These are phyloP conservation scores for Phytophthora pistaciae DNA, from an alignment of 352 stramenopile genomes.

Conservation along the genomic window DNA sequence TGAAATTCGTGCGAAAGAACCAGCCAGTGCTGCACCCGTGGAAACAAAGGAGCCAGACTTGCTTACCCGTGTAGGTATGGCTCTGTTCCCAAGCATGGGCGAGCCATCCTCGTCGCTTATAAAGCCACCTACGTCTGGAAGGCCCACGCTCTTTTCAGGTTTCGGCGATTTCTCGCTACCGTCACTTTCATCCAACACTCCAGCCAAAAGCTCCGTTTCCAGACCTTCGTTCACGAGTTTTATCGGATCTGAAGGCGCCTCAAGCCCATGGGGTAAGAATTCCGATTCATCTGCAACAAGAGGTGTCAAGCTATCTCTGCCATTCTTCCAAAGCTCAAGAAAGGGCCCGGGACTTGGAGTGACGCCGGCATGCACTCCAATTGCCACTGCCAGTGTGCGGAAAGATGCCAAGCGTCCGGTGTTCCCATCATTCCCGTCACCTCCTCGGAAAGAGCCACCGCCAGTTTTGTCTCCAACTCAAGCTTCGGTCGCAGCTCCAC, in stretches of 20 bases:
- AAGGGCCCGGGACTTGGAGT: conserved; percentile 59
- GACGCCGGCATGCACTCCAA: conserved; percentile 74
- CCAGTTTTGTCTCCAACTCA: neutral
- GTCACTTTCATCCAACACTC: conserved; percentile 30
- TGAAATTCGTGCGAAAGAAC: neutral
- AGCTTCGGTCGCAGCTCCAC: neutral
- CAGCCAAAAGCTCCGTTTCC: conserved; percentile 28
- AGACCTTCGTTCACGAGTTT: conserved; percentile 36
- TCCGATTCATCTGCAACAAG: conserved; percentile 18
- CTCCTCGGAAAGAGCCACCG: conserved; percentile 18
- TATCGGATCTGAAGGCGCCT: conserved; percentile 25
- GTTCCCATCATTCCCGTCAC: conserved; percentile 57
- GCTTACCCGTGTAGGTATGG: conserved; percentile 33
- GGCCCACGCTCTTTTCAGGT: conserved; percentile 30
- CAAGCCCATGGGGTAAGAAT: conserved; percentile 15
- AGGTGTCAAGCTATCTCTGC: conserved; percentile 60
- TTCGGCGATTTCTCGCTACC: conserved; percentile 41
- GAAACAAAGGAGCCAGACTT: conserved; percentile 34
- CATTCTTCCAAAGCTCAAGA: conserved; percentile 78
- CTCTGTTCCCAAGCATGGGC: conserved; percentile 35
- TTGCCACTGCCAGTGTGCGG: conserved; percentile 72
- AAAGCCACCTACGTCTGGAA: conserved; percentile 30
- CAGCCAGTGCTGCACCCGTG: neutral
- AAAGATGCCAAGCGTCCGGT: conserved; percentile 74
- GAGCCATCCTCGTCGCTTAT: conserved; percentile 17